Evolutionary conservation across 2,329 filamentous ascomycete genomes (phyloP).

Genomic region (Aspergillus brasiliensis): DNA sequence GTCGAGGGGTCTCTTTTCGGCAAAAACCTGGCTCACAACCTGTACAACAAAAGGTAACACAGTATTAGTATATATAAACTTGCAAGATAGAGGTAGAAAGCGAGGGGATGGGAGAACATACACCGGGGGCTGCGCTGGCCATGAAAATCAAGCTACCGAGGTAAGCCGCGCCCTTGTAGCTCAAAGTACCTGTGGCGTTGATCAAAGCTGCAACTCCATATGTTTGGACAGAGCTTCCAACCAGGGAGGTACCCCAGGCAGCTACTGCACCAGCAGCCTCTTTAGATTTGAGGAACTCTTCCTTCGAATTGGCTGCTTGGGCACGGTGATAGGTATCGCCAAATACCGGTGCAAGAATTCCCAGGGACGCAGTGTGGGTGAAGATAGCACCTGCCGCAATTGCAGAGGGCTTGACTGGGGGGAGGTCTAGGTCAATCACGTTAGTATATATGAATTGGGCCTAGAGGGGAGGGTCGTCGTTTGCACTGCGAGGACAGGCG

Average conservation of each 20-base stretch:
- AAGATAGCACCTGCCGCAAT: slow-evolving; percentile 95
- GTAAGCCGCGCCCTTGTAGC: slow-evolving; percentile 96
- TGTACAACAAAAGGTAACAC: slow-evolving; percentile 45
- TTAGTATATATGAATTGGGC: slow-evolving; percentile 1
- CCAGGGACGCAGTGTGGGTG: slow-evolving; percentile 89
- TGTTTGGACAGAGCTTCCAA: slow-evolving; percentile 84
- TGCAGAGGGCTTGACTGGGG: slow-evolving; percentile 93
- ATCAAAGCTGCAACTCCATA: slow-evolving; percentile 88
- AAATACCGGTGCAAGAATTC: slow-evolving; percentile 84
- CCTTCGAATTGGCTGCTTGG: slow-evolving; percentile 87
- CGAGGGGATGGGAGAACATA: slow-evolving; percentile 52
- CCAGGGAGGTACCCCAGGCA: slow-evolving; percentile 85
- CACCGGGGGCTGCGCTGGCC: slow-evolving; percentile 82
- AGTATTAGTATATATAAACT: background rate
- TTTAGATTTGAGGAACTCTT: slow-evolving; percentile 93
- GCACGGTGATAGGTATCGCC: slow-evolving; percentile 93
- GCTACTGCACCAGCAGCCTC: slow-evolving; percentile 85
- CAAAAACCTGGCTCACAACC: slow-evolving; percentile 84
- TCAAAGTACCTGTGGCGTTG: slow-evolving; percentile 92
- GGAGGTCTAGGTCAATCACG: slow-evolving; percentile 58
- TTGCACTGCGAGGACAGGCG: background rate
- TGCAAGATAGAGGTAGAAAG: background rate
- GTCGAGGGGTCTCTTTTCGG: slow-evolving; percentile 89
- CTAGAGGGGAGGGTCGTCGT: background rate
- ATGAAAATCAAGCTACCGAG: slow-evolving; percentile 89